Evolutionary conservation across 306 rosid species (phyloP).

Genomic region (Arachis hypogaea): DNA sequence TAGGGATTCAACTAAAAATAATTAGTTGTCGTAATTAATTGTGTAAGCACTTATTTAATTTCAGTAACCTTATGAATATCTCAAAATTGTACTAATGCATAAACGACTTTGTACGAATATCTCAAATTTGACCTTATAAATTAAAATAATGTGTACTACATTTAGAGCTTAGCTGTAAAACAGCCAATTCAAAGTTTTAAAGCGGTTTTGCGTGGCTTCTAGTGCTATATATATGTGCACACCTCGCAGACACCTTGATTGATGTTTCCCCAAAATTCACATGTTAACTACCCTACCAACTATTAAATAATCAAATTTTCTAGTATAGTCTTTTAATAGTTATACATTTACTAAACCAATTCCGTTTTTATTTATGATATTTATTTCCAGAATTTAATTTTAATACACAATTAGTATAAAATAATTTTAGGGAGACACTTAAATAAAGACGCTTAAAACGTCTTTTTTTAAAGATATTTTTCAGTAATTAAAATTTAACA

Average conservation of each 20-base stretch:
- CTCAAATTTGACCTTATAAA: constrained; percentile 6
- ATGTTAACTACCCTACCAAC: constrained; percentile 40
- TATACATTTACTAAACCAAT: not conserved
- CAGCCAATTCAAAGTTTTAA: not conserved
- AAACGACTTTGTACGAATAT: constrained; percentile 5
- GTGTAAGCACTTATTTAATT: constrained; percentile 6
- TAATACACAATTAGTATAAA: too few relatives aligned
- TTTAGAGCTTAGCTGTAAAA: constrained; percentile 4
- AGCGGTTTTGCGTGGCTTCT: constrained; percentile 24
- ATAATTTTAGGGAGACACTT: too few relatives aligned
- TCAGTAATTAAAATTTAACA: too few relatives aligned
- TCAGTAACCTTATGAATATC: not conserved
- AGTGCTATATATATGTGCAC: constrained; percentile 1
- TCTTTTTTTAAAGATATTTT: too few relatives aligned
- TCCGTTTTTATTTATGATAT: too few relatives aligned
- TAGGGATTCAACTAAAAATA: not conserved
- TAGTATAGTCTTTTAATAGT: not conserved
- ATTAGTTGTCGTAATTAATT: not conserved
- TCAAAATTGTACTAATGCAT: not conserved
- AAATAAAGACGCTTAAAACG: too few relatives aligned
- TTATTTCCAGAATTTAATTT: too few relatives aligned
- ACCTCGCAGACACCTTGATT: constrained; percentile 24
- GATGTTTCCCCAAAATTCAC: constrained; percentile 35
- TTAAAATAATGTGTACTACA: constrained; percentile 3
- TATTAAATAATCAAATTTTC: not conserved